A percentile compares a stretch with the other conserved stretches of the same genome.
phyloP scores from a whole-genome alignment of 2,329 filamentous ascomycete genomes.

The Colletotrichum coccodes region DNA sequence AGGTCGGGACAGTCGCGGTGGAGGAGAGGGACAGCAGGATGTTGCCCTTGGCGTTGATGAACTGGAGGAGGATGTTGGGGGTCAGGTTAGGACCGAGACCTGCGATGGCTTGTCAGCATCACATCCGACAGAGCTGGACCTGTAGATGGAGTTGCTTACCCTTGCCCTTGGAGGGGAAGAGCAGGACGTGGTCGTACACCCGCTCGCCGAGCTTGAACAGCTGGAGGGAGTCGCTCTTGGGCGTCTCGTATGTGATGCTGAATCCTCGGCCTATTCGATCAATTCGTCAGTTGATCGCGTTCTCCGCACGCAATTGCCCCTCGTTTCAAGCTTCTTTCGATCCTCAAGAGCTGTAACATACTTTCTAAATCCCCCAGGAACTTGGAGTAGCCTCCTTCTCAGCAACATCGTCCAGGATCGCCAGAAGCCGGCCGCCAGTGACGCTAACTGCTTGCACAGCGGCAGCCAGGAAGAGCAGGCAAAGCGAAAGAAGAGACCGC shows the following conservation, averaged over 20 bases:
- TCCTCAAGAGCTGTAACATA: conserved; percentile 48
- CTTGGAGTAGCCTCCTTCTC: conserved; percentile 86
- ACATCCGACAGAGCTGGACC: background rate
- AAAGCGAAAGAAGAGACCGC: conserved; percentile 78
- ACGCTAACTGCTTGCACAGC: conserved; percentile 81
- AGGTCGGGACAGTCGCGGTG: conserved; percentile 73
- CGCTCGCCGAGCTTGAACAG: conserved; percentile 89
- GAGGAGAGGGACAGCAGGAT: conserved; percentile 87
- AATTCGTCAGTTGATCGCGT: conserved; percentile 37
- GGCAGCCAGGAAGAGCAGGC: conserved; percentile 73
- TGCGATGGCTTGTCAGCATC: conserved; percentile 44
- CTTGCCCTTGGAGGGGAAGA: conserved; percentile 92
- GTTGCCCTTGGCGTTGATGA: conserved; percentile 92
- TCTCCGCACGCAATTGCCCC: background rate
- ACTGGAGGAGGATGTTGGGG: conserved; percentile 87
- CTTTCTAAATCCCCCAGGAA: conserved; percentile 80
- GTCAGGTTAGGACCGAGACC: conserved; percentile 90
- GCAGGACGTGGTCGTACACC: conserved; percentile 88
- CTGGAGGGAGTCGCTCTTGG: conserved; percentile 79
- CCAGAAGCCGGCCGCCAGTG: conserved; percentile 85
- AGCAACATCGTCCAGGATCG: conserved; percentile 83
- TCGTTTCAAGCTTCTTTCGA: background rate
- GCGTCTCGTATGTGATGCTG: conserved; percentile 81
- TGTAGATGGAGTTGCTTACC: conserved; percentile 58
- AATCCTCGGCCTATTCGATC: conserved; percentile 78